A percentile compares a stretch with the other conserved stretches of the same genome.
phyloP scores from a whole-genome alignment of 352 stramenopile species.

The Peronospora farinosa region DNA sequence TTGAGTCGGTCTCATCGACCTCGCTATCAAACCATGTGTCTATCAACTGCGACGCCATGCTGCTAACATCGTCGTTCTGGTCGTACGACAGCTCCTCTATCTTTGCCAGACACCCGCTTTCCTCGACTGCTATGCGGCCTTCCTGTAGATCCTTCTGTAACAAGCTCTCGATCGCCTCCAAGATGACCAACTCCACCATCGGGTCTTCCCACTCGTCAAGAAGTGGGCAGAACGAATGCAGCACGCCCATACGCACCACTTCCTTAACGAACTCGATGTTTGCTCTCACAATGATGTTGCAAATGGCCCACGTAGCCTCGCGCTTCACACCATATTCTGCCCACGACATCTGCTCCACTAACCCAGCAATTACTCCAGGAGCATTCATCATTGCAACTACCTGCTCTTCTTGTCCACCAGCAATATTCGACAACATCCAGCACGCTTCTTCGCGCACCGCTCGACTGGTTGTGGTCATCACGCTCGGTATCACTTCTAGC shows the following conservation, averaged over 20 bases:
- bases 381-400: constrained; percentile 71
- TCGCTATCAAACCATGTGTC: constrained; percentile 76
- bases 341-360: constrained; percentile 85
- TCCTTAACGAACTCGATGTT: constrained; percentile 51
- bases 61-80: constrained; percentile 73
- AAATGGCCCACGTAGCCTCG: constrained; percentile 82
- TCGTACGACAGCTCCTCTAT: constrained; percentile 83
- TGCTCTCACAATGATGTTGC: constrained; percentile 78
- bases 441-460: constrained; percentile 77
- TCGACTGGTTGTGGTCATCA: constrained; percentile 76
- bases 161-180: constrained; percentile 71
- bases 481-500: constrained; percentile 73
- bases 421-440: constrained; percentile 86
- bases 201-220: constrained; percentile 82
- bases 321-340: constrained; percentile 80
- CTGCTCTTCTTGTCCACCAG: constrained; percentile 63
- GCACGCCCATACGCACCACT: constrained; percentile 63
- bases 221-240: constrained; percentile 65
- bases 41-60: constrained; percentile 66
- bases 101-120: constrained; percentile 67
- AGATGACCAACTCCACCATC: constrained; percentile 80
- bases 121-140: constrained; percentile 62
- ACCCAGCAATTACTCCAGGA: constrained; percentile 47
- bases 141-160: constrained; percentile 59
- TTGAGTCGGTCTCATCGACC: constrained; percentile 38